Evolutionary conservation across 768 basidiomycete species (phyloP).

Genomic region (Mycena albidolilacea): DNA sequence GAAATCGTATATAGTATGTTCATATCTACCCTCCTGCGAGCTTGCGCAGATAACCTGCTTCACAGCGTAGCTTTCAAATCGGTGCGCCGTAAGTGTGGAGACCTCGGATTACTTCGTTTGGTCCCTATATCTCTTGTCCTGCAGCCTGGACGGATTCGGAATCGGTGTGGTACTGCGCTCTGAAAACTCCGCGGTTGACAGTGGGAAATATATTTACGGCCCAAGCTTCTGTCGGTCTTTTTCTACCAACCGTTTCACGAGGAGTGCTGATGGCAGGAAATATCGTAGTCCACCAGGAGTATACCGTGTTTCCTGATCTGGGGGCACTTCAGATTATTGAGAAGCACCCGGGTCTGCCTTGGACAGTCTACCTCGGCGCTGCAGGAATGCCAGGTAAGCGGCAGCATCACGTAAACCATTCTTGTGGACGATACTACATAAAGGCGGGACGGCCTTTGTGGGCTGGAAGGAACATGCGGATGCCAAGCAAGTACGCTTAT

Average conservation of each 20-base stretch:
- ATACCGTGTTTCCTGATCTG: neutral
- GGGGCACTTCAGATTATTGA: neutral
- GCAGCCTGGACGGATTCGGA: conserved; percentile 52
- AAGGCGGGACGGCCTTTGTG: conserved; percentile 46
- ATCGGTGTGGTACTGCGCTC: conserved; percentile 63
- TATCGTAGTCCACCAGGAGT: conserved; percentile 14
- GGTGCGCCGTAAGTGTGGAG: conserved; percentile 52
- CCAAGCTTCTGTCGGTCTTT: conserved; percentile 18
- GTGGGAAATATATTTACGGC: conserved; percentile 60
- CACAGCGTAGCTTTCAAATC: conserved; percentile 46
- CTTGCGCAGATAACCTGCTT: conserved; percentile 14
- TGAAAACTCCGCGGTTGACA: conserved; percentile 48
- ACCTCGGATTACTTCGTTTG: neutral
- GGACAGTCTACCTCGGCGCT: conserved; percentile 59
- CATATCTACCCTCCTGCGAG: too few relatives aligned
- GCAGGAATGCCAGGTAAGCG: conserved; percentile 66
- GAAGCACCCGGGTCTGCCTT: conserved; percentile 6
- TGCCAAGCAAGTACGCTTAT: conserved; percentile 32
- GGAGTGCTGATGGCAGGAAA: neutral
- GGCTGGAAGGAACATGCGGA: conserved; percentile 44
- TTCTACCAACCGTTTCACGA: neutral
- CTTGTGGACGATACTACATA: neutral
- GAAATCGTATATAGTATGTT: conserved; percentile 45
- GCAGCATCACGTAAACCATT: too few relatives aligned
- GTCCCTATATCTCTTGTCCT: neutral